A percentile compares a stretch with the other conserved stretches of the same genome.
These are phyloP conservation scores for Ceratocystis huliohia DNA, from an alignment of 2,329 filamentous ascomycete genomes.

Conservation along the genomic window DNA sequence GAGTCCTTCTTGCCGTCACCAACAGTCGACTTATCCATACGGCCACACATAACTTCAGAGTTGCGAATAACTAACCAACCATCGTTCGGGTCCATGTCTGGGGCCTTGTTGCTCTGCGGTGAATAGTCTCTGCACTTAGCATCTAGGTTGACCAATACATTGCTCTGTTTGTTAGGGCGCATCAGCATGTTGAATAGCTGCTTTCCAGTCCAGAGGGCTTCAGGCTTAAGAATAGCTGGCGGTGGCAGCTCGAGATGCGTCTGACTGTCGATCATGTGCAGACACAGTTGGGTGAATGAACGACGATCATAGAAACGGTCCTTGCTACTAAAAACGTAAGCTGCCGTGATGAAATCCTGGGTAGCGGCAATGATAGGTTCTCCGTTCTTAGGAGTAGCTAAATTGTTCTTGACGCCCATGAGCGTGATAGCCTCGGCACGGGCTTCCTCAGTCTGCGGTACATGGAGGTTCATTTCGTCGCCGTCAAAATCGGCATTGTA, in stretches of 20 bases:
- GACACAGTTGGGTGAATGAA: constrained; percentile 78
- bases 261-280: constrained; percentile 80
- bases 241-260: constrained; percentile 72
- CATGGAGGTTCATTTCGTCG: constrained; percentile 97
- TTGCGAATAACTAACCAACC: constrained; percentile 88
- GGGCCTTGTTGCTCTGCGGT: constrained; percentile 41
- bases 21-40: constrained; percentile 97
- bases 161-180: constrained; percentile 73
- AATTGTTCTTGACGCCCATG: constrained; percentile 96
- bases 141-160: constrained; percentile 80
- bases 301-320: constrained; percentile 84
- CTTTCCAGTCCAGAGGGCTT: constrained; percentile 89
- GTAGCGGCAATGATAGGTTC: constrained; percentile 98
- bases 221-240: constrained; percentile 73
- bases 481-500: constrained; percentile 99
- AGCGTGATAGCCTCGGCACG: constrained; percentile 87
- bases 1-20: constrained; percentile 96
- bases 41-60: constrained; percentile 92
- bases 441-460: constrained; percentile 94
- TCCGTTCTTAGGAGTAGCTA: constrained; percentile 92
- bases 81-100: constrained; percentile 74
- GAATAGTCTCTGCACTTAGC: constrained; percentile 79
- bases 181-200: constrained; percentile 88
- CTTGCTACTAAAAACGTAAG: constrained; percentile 81
- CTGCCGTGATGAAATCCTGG: constrained; percentile 95